Evolutionary conservation across 78 protist species (phyloP).

Genomic region (Trichosphaerium sp.): DNA sequence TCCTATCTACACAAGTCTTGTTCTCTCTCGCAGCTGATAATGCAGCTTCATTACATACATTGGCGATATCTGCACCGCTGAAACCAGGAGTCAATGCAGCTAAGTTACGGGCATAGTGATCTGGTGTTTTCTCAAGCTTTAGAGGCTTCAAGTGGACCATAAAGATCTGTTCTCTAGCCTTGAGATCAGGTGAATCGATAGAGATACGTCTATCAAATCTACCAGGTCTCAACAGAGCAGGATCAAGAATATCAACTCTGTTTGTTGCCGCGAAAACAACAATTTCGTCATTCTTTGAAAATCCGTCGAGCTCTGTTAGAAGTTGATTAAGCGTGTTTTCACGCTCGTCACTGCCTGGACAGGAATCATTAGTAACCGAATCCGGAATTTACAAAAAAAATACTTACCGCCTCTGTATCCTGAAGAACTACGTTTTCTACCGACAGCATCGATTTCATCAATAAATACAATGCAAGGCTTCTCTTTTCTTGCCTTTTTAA

Average conservation of each 20-base stretch:
- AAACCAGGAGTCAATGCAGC: constrained; percentile 80
- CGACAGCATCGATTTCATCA: constrained; percentile 90
- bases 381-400: constrained; percentile 4
- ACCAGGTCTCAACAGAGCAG: constrained; percentile 96
- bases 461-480: constrained; percentile 85
- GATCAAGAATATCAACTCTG: constrained; percentile 77
- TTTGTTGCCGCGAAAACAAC: constrained; percentile 92
- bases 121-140: constrained; percentile 3
- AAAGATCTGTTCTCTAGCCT: constrained; percentile 78
- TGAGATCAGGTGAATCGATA: constrained; percentile 86
- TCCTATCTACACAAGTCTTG: constrained; percentile 19
- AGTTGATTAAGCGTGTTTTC: constrained; percentile 96
- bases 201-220: constrained; percentile 87
- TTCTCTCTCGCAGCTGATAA: constrained; percentile 68
- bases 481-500: constrained; percentile 68
- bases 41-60: constrained; percentile 90
- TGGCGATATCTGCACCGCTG: constrained; percentile 92
- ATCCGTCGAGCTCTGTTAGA: constrained; percentile 98
- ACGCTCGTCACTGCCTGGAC: constrained; percentile 88
- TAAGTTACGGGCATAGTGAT: constrained; percentile 18
- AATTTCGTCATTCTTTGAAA: constrained; percentile 51
- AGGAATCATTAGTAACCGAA: constrained; percentile 42
- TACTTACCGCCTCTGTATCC: not conserved
- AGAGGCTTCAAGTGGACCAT: constrained; percentile 73
- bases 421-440: not conserved